These are phyloP conservation scores for Penicillium sp. DNA, from an alignment of 2,329 filamentous ascomycete genomes.

Conservation along the genomic window DNA sequence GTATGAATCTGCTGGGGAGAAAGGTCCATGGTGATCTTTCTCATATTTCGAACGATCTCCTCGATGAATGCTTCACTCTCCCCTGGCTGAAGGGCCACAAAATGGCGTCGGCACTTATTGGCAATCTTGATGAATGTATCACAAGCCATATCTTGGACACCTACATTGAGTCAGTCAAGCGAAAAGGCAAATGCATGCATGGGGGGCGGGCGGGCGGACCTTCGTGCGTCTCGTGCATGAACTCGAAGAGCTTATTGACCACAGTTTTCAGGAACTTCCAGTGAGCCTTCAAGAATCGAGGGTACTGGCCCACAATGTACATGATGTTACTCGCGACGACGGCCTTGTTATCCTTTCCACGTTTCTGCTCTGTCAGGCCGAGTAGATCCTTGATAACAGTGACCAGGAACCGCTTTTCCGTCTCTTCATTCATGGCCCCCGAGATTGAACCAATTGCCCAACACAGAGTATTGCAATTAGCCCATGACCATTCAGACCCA, in stretches of 20 bases:
- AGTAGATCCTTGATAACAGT: constrained; percentile 98
- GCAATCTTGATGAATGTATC: constrained; percentile 99
- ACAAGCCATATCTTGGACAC: constrained; percentile 99
- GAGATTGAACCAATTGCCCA: constrained; percentile 99
- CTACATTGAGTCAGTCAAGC: constrained; percentile 46
- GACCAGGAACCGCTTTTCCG: constrained; percentile 95
- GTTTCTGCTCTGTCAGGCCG: constrained; percentile 97
- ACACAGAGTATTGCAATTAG: constrained; percentile 98
- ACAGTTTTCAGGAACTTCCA: constrained; percentile 99
- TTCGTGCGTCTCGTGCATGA: constrained; percentile 99
- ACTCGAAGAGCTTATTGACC: constrained; percentile 98
- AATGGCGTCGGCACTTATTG: constrained; percentile 94
- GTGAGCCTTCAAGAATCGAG: constrained; percentile 95
- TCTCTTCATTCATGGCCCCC: constrained; percentile 98
- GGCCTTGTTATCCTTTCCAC: constrained; percentile 98
- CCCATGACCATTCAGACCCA: constrained; percentile 96
- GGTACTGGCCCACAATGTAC: constrained; percentile 99
- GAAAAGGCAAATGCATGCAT: too few relatives aligned
- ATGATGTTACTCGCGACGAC: constrained; percentile 99
- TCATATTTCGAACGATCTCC: constrained; percentile 93
- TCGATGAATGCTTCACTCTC: constrained; percentile 97
- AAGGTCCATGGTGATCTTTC: constrained; percentile 91
- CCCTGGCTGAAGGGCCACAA: constrained; percentile 90
- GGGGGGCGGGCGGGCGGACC: constrained; percentile 51
- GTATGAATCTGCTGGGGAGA: constrained; percentile 97